Percentiles rank a stretch among this genome's conserved stretches.
These are phyloP conservation scores for Pythium diclinum DNA, from an alignment of 352 stramenopile species.

Conservation along the genomic window DNA sequence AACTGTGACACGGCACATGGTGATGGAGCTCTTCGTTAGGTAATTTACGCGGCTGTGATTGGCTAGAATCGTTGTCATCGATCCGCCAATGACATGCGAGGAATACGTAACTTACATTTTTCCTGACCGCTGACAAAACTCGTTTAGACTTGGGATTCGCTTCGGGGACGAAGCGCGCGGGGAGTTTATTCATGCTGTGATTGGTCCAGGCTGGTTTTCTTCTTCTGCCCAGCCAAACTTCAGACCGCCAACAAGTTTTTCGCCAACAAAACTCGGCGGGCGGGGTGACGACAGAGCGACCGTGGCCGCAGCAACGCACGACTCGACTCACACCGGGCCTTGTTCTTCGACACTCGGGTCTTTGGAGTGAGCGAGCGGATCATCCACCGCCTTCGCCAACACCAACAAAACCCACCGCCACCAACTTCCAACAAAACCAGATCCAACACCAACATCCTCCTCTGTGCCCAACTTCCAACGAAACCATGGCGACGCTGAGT, in stretches of 20 bases:
- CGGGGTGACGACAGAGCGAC: slow-evolving; percentile 5
- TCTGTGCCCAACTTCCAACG: background rate
- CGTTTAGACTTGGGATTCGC: background rate
- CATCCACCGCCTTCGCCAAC: background rate
- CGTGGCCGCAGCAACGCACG: slow-evolving; percentile 3
- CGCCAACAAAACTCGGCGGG: slow-evolving; percentile 1
- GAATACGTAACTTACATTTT: slow-evolving; percentile 19
- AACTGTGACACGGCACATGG: slow-evolving; percentile 20
- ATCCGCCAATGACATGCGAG: slow-evolving; percentile 10
- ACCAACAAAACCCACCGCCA: slow-evolving; percentile 1
- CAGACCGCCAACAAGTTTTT: slow-evolving; percentile 10
- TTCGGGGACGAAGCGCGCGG: background rate
- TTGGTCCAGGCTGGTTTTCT: slow-evolving; percentile 1
- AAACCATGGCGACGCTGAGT: slow-evolving; percentile 60
- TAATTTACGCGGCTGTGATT: slow-evolving; percentile 15
- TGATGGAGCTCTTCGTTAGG: slow-evolving; percentile 18
- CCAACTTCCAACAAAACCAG: slow-evolving; percentile 8
- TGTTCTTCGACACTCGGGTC: slow-evolving; percentile 5
- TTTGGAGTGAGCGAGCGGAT: background rate
- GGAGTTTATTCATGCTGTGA: slow-evolving; percentile 3
- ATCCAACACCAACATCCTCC: slow-evolving; percentile 1
- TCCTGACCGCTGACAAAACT: background rate
- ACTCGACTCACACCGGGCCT: slow-evolving; percentile 4
- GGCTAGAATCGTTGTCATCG: slow-evolving; percentile 25
- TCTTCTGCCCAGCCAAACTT: slow-evolving; percentile 7